A percentile compares a stretch with the other conserved stretches of the same genome.
Conservation (phyloP, 768 basidiomycete genomes). For the Termitomyces sp. region DNA sequence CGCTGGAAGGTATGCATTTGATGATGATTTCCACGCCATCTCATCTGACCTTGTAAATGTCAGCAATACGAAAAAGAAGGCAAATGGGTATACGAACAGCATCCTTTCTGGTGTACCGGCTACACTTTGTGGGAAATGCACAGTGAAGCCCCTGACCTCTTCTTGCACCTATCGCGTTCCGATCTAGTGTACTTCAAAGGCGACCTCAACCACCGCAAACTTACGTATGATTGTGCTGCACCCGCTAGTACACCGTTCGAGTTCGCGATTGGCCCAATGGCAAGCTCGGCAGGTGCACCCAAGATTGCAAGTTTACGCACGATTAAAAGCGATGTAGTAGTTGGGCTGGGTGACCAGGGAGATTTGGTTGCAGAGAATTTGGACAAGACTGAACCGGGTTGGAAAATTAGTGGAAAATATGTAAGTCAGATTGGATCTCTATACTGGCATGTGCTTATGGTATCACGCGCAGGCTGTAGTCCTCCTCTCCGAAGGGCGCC, state of each 20-base stretch:
- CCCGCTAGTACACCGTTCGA: slow-evolving; percentile 87
- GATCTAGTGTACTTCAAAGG: slow-evolving; percentile 96
- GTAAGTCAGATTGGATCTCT: slow-evolving; percentile 40
- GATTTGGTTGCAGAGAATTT: slow-evolving; percentile 70
- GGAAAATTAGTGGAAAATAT: slow-evolving; percentile 98
- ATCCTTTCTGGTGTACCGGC: slow-evolving; percentile 94
- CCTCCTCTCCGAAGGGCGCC: slow-evolving; percentile 80
- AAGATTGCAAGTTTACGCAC: slow-evolving; percentile 83
- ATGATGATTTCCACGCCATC: background rate
- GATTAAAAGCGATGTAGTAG: slow-evolving; percentile 94
- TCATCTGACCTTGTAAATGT: background rate
- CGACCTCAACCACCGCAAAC: slow-evolving; percentile 88
- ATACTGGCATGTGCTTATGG: background rate
- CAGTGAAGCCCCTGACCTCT: slow-evolving; percentile 82
- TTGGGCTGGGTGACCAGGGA: slow-evolving; percentile 67
- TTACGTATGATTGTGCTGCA: slow-evolving; percentile 83
- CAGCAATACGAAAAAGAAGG: slow-evolving; percentile 91
- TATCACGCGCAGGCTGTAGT: slow-evolving; percentile 63
- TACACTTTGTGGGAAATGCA: slow-evolving; percentile 91
- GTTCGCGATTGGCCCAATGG: slow-evolving; percentile 89
- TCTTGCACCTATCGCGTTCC: slow-evolving; percentile 84
- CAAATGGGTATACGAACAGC: slow-evolving; percentile 92
- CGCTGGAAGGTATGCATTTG: slow-evolving; percentile 74
- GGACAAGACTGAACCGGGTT: slow-evolving; percentile 84
- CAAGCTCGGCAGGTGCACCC: slow-evolving; percentile 82